Conservation (phyloP, 169 alveolate genomes). For the Cryptosporidium bovis region DNA sequence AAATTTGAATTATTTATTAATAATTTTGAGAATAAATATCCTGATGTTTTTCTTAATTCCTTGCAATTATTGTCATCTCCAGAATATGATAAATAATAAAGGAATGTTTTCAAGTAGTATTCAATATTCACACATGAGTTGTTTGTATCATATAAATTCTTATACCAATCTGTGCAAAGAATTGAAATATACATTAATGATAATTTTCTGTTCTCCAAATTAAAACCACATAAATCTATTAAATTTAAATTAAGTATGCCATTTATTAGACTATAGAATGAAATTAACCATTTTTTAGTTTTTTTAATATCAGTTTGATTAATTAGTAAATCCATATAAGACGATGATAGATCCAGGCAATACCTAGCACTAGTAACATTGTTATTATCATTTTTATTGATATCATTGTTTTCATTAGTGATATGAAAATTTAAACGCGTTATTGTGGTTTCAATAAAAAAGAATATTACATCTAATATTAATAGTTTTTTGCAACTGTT, state of each 20-base stretch:
- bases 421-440: neutral
- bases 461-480: slow-evolving; percentile 7
- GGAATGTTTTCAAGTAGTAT: neutral
- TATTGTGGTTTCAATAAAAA: slow-evolving; percentile 13
- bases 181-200: slow-evolving; percentile 3
- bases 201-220: slow-evolving; percentile 17
- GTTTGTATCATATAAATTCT: slow-evolving; percentile 1
- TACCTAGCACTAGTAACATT: neutral
- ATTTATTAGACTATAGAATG: slow-evolving; percentile 2
- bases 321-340: slow-evolving; percentile 12
- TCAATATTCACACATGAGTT: neutral
- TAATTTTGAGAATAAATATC: slow-evolving; percentile 16
- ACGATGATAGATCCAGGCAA: neutral
- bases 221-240: slow-evolving; percentile 4
- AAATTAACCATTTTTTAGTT: slow-evolving; percentile 9
- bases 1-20: slow-evolving; percentile 17
- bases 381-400: neutral
- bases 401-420: neutral
- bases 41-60: slow-evolving; percentile 10
- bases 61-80: neutral
- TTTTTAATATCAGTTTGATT: neutral
- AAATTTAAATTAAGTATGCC: slow-evolving; percentile 25
- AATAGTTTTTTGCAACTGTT: slow-evolving; percentile 8
- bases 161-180: slow-evolving; percentile 22
- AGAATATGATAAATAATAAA: neutral